phyloP scores from a whole-genome alignment of 805 yeast species.

The Dipodascus geniculatus region DNA sequence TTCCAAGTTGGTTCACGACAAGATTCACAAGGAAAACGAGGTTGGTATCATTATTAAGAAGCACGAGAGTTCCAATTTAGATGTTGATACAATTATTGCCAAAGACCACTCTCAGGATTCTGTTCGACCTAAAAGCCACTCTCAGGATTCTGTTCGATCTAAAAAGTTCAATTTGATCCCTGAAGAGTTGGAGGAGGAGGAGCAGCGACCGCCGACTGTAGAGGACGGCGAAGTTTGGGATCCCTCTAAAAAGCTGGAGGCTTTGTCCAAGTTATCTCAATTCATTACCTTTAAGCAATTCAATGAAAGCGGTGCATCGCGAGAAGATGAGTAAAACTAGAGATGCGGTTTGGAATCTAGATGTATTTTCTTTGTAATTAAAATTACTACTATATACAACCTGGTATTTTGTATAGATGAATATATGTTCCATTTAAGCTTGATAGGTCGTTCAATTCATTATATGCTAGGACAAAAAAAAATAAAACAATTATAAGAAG shows the following conservation, averaged over 20 bases:
- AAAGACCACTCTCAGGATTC: not conserved
- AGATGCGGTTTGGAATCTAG: not conserved
- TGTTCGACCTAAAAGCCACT: not conserved
- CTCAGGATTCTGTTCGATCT: not conserved
- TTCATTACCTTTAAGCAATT: not conserved
- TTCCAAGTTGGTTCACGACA: not conserved
- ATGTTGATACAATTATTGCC: conserved; percentile 2
- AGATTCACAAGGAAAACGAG: not conserved
- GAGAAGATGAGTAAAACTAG: not conserved
- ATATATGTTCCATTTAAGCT: too few relatives aligned
- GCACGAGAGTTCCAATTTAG: not conserved
- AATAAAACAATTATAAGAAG: not conserved
- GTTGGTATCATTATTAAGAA: not conserved
- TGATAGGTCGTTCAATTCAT: too few relatives aligned
- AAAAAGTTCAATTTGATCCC: not conserved
- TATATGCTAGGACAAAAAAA: too few relatives aligned
- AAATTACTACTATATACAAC: too few relatives aligned
- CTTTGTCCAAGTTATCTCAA: conserved; percentile 8
- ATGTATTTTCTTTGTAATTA: not conserved
- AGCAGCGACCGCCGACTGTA: not conserved
- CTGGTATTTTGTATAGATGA: too few relatives aligned
- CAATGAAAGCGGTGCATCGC: not conserved
- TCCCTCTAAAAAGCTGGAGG: conserved; percentile 13
- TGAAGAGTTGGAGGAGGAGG: not conserved
- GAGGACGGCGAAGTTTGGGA: conserved; percentile 9